Percentiles rank a stretch among this genome's conserved stretches.
phyloP scores from a whole-genome alignment of 2,329 filamentous ascomycete genomes.

The Cladosporium sp. region DNA sequence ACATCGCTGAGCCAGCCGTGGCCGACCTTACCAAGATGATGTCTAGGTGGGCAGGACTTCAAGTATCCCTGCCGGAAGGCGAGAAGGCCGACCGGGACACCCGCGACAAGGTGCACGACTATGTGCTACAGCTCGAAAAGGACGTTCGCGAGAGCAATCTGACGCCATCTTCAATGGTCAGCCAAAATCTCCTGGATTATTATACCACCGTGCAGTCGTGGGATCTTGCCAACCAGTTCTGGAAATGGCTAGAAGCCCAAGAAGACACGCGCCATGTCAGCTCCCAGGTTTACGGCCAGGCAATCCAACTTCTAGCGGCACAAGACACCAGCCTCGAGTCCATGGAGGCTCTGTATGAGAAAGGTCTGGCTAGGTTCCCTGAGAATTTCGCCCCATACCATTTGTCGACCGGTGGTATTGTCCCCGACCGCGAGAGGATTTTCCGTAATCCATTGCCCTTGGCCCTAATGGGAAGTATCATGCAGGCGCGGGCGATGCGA shows the following conservation, averaged over 20 bases:
- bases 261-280: slow-evolving; percentile 38
- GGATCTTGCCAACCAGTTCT: slow-evolving; percentile 39
- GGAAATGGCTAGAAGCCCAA: slow-evolving; percentile 45
- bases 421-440: slow-evolving; percentile 38
- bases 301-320: slow-evolving; percentile 46
- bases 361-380: slow-evolving; percentile 45
- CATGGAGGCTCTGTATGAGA: slow-evolving; percentile 43
- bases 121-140: slow-evolving; percentile 36
- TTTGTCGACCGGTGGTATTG: slow-evolving; percentile 43
- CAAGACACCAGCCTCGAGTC: slow-evolving; percentile 36
- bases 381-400: slow-evolving; percentile 45
- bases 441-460: slow-evolving; percentile 17
- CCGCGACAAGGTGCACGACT: slow-evolving; percentile 19
- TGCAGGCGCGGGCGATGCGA: slow-evolving; percentile 42
- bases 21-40: no score
- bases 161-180: slow-evolving; percentile 9
- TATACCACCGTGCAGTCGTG: slow-evolving; percentile 19
- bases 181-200: neutral
- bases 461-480: slow-evolving; percentile 45
- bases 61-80: neutral
- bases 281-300: slow-evolving; percentile 44
- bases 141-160: slow-evolving; percentile 36
- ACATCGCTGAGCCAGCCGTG: no score
- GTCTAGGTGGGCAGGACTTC: neutral
- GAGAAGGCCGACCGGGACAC: neutral